Evolutionary conservation across 2,329 filamentous ascomycete genomes (phyloP), one percentile per base, ranked within the genome.

Genomic region (Penicillium sp.): DNA sequence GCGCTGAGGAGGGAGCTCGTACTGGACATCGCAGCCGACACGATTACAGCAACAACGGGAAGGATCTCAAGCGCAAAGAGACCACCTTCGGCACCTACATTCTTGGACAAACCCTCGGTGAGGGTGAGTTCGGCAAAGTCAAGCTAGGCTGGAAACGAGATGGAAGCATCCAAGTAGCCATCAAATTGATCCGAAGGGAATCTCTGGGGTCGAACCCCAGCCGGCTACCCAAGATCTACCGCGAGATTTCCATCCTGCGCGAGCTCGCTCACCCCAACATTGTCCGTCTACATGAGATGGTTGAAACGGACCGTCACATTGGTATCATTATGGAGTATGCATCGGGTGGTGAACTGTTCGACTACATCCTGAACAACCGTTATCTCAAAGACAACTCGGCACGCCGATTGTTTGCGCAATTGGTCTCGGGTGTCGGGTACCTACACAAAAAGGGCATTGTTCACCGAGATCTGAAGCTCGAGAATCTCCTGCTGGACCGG

Each of bases 381-480:
- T 99, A 98, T 76, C 84, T 99, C 30, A 98, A 98, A 76, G 95
- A 99, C 76, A 89, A 92, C 66, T 89, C 93, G 2, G 95, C 95
- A 35, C 89, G 95, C 60, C 88, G 93, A 58, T 82, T 99, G 33
- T 99, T 99, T 76, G 94, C 95, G 24, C 95, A 99, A 79, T 86
- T 99, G 47, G 90, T 99, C 13, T 98, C 94, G 7, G 95, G 95
- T 45, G 95, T 99, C 12, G 95, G 95, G 38, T 99, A 99, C 79
- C 83, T 99, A 61, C 95, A 99, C 81, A 97, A 97, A 79, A 98
- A 97, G 81, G 95, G 95, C 64, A 99, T 99, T 69, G 95, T 99
- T 15, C 95, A 99, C 77, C 89, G 95, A 72, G 95, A 99, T 80
- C 81, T 99, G 68, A 99, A 99, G 80, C 84, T 99, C 51, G 95